Base-by-base conservation (phyloP, 2,329 filamentous ascomycete species). In the Hypoxylon sp. region DNA sequence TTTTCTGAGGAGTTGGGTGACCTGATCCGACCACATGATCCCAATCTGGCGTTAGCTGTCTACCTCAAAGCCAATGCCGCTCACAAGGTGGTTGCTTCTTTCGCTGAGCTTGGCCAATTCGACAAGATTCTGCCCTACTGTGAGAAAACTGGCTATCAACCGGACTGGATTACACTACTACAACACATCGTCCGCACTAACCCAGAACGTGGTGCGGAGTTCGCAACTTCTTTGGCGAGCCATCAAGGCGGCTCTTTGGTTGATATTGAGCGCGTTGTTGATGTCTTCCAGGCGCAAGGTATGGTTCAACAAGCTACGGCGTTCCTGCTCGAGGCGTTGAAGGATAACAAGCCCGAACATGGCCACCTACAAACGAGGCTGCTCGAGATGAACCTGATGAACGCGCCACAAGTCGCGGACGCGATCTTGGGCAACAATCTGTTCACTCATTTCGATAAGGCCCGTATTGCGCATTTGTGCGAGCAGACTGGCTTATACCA, bases 271-370 rank as follows among this genome's bases (percentile, higher is more conserved):
- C 93, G 95, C 50, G 94, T 98, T 23, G 93, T 98, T 52, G 96
- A 99, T 79, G 94, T 99, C 65, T 99, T 99, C 90, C 92, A 98
- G 81, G 94, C 94, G 9, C 96, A 99, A 80, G 94, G 94, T 76
- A 96, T 98, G 94, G 89, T 98, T 53, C 97, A 98, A 79, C 94
- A 97, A 80, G 95, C 95, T 6, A 99, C 97, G 2, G 94, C 95
- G n/a, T 99, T 99, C 87, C 83, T 99, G 56, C 88, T 99, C 25
- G 96, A 99, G 81, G 95, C 94, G 2, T 87, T 99, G 34, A 96
- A 97, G 80, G 93, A 96, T 73, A 98, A 99, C 83, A 91, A 91
- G 75, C 94, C 94, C 0, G 96, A 99, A 80, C 94, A 99, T 78
- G 95, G 90, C 41, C 90, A 95, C 73, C 86, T 99, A 41, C 96